Evolutionary conservation across 2,329 filamentous ascomycete genomes (phyloP), one percentile per base, ranked within the genome.

Genomic region (Cordyceps cicadae): DNA sequence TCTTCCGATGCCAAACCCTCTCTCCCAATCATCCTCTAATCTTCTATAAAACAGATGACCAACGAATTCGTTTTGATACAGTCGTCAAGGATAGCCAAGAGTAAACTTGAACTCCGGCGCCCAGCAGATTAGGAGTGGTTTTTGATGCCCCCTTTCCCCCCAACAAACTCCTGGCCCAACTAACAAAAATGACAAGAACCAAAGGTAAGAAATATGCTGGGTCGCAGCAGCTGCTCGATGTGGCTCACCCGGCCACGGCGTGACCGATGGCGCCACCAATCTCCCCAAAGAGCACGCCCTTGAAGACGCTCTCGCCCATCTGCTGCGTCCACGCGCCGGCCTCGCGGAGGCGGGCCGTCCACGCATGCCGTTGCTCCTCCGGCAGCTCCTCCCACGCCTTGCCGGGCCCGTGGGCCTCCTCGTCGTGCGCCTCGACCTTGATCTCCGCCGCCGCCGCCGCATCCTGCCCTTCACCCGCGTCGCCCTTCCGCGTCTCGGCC

Each of bases 271-370:
- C 75, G 2, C 83, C 87, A 1, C 82, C 88, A 64, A 90, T 78
- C 73, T 91, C 83, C 21, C 86, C 83, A 74, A 95, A 95, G 64
- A 95, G 76, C 37, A 95, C 82, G 3, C 89, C 88, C 73, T 87
- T 85, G 66, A 95, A 81, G 34, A 94, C 83, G 11, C 79, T 80
- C 76, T 93, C 90, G 3, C 89, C 89, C 78, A 93, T 89, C 43
- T 84, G 80, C 69, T 87, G 85, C n/a, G 83, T 83, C 90, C 90
- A 95, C 64, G 91, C 84, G 0, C 90, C 90, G 0, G 89, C 86
- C 59, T 86, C 79, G 60, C 78, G 77, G 41, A 95, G 78, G 69
- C 81, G 83, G 65, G 81, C 73, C 74, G 85, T 90, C 91, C 91
- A 95, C 19, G 77, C 75, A 56, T 78, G 75, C 70, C 83, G 83